Base-by-base conservation (phyloP, 2,329 filamentous ascomycete species). In the Fusarium irregulare region DNA sequence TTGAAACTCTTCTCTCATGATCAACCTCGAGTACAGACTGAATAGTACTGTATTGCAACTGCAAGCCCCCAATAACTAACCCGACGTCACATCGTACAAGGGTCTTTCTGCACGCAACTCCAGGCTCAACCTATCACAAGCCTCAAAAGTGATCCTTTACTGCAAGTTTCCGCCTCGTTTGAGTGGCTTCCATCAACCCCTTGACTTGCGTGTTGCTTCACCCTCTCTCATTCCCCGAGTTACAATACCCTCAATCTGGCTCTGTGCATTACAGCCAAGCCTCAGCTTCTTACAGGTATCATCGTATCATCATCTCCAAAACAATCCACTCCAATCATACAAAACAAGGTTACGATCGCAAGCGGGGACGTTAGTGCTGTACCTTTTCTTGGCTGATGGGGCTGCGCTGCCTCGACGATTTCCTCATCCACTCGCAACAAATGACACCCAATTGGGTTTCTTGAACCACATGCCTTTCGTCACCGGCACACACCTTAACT, bases 41-140 rank as follows among this genome's bases (percentile, higher is more conserved):
- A n/a, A n/a, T 11, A 37, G 34, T 32, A 50, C 42, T 45, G 34
- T 20, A 12, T 32, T 55, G 21, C 49, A 63, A 12, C 25, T 55
- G n/a, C 49, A 63, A 64, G 21, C 41, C 40, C 51, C 45, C 30
- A 51, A 61, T 25, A 69, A 56, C 30, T 49, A 53, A 49, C 46
- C 46, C 61, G 54, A 72, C 69, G 69, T 71, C 69, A 66, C 62
- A 67, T 51, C 44, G 65, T 49, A 64, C 69, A 67, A 44, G 69
- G 69, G 53, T 71, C 51, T 25, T 21, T 23, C 63, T 66, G 47
- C 47, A 45, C 21, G 14, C 30, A 46, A 66, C 66, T 59, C 48
- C 55, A 58, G 48, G 27, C 27, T 50, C 45, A 49, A 42, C 69
- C 69, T 64, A 71, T 72, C 67, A 71, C 53, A 56, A 37, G 54